A percentile compares a stretch with the other conserved stretches of the same genome.
Evolutionary conservation across 2,329 filamentous ascomycete species (phyloP).

Genomic region (Podosphaera fusca): DNA sequence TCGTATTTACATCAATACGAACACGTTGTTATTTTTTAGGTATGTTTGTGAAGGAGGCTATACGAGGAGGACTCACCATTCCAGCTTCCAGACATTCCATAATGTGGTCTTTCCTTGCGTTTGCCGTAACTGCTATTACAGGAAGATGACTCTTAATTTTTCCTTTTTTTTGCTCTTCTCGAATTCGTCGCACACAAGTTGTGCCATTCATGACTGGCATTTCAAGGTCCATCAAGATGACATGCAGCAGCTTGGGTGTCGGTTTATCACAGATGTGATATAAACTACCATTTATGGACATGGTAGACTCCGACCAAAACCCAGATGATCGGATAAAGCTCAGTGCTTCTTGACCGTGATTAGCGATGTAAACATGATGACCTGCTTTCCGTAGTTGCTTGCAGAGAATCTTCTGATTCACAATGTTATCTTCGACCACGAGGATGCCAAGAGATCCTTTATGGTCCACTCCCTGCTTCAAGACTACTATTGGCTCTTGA

Average conservation of each 20-base stretch:
- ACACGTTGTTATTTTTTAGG: not conserved
- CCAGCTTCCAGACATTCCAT: slow-evolving; percentile 46
- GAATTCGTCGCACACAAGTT: slow-evolving; percentile 45
- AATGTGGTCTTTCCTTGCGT: slow-evolving; percentile 53
- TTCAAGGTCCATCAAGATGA: slow-evolving; percentile 61
- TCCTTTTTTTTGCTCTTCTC: slow-evolving; percentile 39
- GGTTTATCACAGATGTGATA: slow-evolving; percentile 15
- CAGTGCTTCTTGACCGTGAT: slow-evolving; percentile 39
- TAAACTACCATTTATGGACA: not conserved
- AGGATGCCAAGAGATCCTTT: not conserved
- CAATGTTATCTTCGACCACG: slow-evolving; percentile 42
- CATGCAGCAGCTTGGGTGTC: slow-evolving; percentile 30
- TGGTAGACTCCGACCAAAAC: slow-evolving; percentile 22
- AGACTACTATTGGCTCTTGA: not conserved
- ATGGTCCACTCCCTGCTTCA: not conserved
- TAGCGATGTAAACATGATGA: slow-evolving; percentile 37
- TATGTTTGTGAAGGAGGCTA: not conserved
- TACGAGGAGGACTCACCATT: slow-evolving; percentile 32
- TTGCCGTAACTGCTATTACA: slow-evolving; percentile 65
- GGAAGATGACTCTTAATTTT: slow-evolving; percentile 43
- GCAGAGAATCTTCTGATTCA: slow-evolving; percentile 41
- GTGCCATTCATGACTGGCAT: slow-evolving; percentile 72
- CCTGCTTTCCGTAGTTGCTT: slow-evolving; percentile 37
- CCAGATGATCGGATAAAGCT: slow-evolving; percentile 31
- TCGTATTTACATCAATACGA: not conserved